Base-by-base conservation (phyloP, 2,329 filamentous ascomycete genomes). In the Tolypocladium endophyticum region DNA sequence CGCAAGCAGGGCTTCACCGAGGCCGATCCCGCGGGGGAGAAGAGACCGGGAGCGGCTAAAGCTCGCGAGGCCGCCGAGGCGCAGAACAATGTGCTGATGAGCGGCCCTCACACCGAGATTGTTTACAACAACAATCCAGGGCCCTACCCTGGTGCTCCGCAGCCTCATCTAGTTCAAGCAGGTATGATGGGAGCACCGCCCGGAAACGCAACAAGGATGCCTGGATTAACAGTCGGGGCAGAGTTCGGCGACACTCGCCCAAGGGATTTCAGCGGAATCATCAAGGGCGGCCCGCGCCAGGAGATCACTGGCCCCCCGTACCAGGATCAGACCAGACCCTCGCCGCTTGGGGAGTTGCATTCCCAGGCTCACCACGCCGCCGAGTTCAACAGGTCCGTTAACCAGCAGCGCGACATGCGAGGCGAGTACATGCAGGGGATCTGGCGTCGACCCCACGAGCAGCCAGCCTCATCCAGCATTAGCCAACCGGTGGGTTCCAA, bases 1-100 rank as follows among this genome's bases (percentile, higher is more conserved):
- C 84, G 89, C 55, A 99, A 97, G 75, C 94, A 99, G 74, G 94
- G 94, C 14, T 99, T 99, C 71, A 99, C 94, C 1, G 94, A 99
- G 72, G 92, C 95, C 63, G 94, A 99, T 73, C 81, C 92, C 57
- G 94, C 94, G 4, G 94, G 94, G 47, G 94, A 99, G 76, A 97
- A 99, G 79, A 83, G 94, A 64, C 94, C 94, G 7, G 94, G 94
- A 58, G 92, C 90, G 45, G 87, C 91, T 61, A 96, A 95, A 77
- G 89, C 89, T 62, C 83, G 93, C 69, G 90, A 96, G 76, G 88
- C 89, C 52, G 87, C 88, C 16, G 87, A 88, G 58, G 88, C 89
- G 77, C 80, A 81, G 69, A 84, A 79, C 66, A 84, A 83, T 56
- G 82, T 82, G 61, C 68, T 85, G 58, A 78, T 88, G 58, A 82